Evolutionary conservation across 202 grass and related monocot genomes (phyloP), one percentile per base, ranked within the genome.

Genomic region (Saccharum hybrid): DNA sequence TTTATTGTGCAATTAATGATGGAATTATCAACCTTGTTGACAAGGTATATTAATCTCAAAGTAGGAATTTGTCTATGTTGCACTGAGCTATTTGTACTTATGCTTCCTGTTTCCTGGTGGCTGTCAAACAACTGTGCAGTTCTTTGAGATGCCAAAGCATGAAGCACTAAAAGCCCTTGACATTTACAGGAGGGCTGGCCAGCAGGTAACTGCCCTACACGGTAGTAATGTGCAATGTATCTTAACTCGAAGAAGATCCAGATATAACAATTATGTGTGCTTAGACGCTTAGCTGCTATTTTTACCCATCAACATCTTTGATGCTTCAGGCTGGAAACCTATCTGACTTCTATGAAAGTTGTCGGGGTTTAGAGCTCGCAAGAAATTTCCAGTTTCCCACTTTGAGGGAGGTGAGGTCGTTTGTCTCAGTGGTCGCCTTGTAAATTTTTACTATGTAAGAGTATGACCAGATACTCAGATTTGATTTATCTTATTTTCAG

Each of bases 1-100:
- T 97, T 70, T 97, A 97, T 68, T 97, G 94, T 86, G 80, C 94
- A n/a, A 93, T 97, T 77, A 97, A 97, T 52, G 94, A 94, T 85
- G 94, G 94, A 87, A 97, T 97, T 66, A 97, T 97, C 86, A 97
- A 97, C 84, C 94, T 97, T 90, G 90, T 97, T 66, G 94, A 97
- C 71, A 97, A 97, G 92, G 94, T 97, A 86, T 62, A 54, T 62
- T 56, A 18, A 52, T 62, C 40, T 83, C 40, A 15, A 66, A 48
- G 16, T 30, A 63, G 6, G 6, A 52, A 64, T 41, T 12, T 65
- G 86, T 87, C 11, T 54, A 57, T 83, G 57, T 33, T 28, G 4
- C 65, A 15, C 30, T 15, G 31, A 71, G 42, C 73, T 80, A 85
- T 68, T 14, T 42, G 7, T 28, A 72, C 23, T 39, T 34, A 66